These are phyloP conservation scores for Aspergillus candidus DNA, from an alignment of 2,329 filamentous ascomycete genomes.

Conservation along the genomic window DNA sequence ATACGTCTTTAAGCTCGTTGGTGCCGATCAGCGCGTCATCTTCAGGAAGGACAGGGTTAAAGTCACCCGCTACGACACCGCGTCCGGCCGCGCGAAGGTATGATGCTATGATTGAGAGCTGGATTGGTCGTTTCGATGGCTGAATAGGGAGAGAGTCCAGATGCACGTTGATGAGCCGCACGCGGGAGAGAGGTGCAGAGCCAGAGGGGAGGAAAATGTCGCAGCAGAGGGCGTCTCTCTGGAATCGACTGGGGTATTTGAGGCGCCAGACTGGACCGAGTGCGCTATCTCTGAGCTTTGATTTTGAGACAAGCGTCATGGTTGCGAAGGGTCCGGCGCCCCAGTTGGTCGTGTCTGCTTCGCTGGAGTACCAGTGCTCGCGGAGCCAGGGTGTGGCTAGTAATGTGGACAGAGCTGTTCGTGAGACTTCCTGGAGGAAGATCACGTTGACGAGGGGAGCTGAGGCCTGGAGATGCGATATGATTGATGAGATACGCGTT, in stretches of 20 bases:
- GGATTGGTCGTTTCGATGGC: conserved; percentile 25
- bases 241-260: conserved; percentile 25
- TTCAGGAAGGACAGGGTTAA: conserved; percentile 35
- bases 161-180: conserved; percentile 37
- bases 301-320: too few relatives aligned
- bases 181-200: conserved; percentile 2
- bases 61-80: conserved; percentile 38
- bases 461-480: conserved; percentile 17
- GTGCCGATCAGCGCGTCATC: conserved; percentile 27
- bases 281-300: conserved; percentile 10
- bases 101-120: conserved; percentile 22
- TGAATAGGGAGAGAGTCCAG: conserved; percentile 30
- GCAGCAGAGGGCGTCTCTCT: conserved; percentile 6
- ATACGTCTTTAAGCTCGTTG: conserved; percentile 33
- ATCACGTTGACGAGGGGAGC: conserved; percentile 22
- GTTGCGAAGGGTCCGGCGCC: too few relatives aligned
- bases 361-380: conserved; percentile 19
- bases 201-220: conserved; percentile 7
- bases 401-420: conserved; percentile 17
- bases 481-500: conserved; percentile 21
- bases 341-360: too few relatives aligned
- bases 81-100: conserved; percentile 20
- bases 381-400: conserved; percentile 22
- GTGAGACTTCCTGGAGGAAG: conserved; percentile 34
- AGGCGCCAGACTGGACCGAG: conserved; percentile 31